A percentile compares a stretch with the other conserved stretches of the same genome.
phyloP scores from a whole-genome alignment of 331 rosid genomes.

The Cydonia oblonga region DNA sequence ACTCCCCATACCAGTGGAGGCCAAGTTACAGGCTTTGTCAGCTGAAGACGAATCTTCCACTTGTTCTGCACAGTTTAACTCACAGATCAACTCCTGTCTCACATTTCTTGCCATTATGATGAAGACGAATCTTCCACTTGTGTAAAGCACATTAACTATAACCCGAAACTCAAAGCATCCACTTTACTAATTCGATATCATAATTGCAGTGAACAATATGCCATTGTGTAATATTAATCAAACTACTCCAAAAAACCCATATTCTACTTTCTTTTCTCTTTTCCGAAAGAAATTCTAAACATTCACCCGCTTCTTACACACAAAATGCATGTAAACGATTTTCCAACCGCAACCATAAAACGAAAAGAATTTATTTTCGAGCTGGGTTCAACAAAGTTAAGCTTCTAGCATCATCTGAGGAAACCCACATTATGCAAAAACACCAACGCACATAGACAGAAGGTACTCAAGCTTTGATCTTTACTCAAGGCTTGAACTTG shows the following conservation, averaged over 20 bases:
- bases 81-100: not conserved
- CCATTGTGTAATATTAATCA: not conserved
- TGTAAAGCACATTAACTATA: not conserved
- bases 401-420: not conserved
- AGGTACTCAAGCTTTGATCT: not conserved
- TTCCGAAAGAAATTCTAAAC: not conserved
- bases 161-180: not conserved
- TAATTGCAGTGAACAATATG: not conserved
- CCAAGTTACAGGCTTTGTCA: constrained; percentile 98
- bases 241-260: not conserved
- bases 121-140: too few relatives aligned
- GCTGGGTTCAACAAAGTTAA: not conserved
- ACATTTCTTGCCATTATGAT: not conserved
- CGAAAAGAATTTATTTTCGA: not conserved
- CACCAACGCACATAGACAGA: not conserved
- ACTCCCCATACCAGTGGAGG: constrained; percentile 98
- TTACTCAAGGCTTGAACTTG: too few relatives aligned
- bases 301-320: not conserved
- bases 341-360: not conserved
- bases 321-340: not conserved
- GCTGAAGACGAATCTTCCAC: constrained; percentile 97
- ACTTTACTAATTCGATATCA: not conserved
- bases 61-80: constrained; percentile 52
- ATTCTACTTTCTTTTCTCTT: not conserved
- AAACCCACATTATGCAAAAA: not conserved